These are phyloP conservation scores for Cryphonectria japonica DNA, from an alignment of 2,329 filamentous ascomycete species.

Conservation along the genomic window DNA sequence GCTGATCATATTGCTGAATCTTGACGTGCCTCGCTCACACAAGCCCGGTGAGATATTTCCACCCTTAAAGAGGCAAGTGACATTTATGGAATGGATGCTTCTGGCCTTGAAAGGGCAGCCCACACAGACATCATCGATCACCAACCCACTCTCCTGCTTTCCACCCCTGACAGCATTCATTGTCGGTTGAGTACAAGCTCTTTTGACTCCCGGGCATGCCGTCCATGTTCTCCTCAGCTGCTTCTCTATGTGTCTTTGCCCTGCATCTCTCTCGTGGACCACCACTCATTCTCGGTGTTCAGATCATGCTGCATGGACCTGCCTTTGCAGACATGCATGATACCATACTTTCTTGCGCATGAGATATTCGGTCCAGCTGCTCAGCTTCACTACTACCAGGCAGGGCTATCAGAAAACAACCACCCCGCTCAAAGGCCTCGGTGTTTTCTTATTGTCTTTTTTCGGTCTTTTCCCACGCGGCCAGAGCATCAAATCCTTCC, in stretches of 20 bases:
- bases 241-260: background rate
- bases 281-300: background rate
- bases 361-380: background rate
- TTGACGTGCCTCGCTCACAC: background rate
- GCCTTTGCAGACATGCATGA: background rate
- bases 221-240: background rate
- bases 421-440: conserved; percentile 9
- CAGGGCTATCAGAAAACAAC: background rate
- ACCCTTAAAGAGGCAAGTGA: conserved; percentile 14
- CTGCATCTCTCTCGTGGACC: background rate
- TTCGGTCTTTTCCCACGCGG: background rate
- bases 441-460: background rate
- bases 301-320: background rate
- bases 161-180: background rate
- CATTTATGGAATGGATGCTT: background rate
- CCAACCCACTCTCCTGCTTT: background rate
- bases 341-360: background rate
- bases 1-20: background rate
- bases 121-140: background rate
- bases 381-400: background rate
- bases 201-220: conserved; percentile 6
- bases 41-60: background rate
- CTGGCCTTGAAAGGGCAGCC: too few species aligned
- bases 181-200: background rate
- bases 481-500: background rate